These are phyloP conservation scores for Amylostereum chailletii DNA, from an alignment of 1,284 basidiomycete genomes.

Conservation along the genomic window DNA sequence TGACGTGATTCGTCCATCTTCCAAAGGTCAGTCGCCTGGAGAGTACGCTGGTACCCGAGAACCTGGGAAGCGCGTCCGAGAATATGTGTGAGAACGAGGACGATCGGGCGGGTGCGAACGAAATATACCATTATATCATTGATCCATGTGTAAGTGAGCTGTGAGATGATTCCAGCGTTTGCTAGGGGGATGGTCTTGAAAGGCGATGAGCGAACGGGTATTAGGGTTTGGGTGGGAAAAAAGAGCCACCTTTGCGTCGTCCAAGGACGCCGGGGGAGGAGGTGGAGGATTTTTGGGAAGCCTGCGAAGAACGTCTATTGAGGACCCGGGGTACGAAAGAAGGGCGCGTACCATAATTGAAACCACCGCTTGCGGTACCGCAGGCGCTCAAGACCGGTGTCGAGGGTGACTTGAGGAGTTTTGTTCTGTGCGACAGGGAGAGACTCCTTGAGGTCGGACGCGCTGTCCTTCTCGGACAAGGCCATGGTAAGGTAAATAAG, in stretches of 20 bases:
- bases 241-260: constrained; percentile 32
- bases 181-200: constrained; percentile 48
- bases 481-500: too few relatives aligned
- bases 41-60: constrained; percentile 59
- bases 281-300: constrained; percentile 50
- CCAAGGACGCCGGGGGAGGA: constrained; percentile 46
- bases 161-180: constrained; percentile 44
- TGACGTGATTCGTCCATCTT: constrained; percentile 50
- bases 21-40: constrained; percentile 71
- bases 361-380: constrained; percentile 39
- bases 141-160: constrained; percentile 58
- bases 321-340: constrained; percentile 1
- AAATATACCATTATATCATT: constrained; percentile 56
- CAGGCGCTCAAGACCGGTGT: constrained; percentile 35
- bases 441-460: neutral
- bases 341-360: constrained; percentile 30
- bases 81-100: neutral
- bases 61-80: constrained; percentile 21
- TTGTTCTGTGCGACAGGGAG: neutral
- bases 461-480: too few relatives aligned
- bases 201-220: neutral
- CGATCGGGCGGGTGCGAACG: constrained; percentile 8
- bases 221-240: neutral
- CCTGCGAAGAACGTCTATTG: constrained; percentile 25
- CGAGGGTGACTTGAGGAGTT: constrained; percentile 27